Evolutionary conservation across 176 grass and related monocot genomes (phyloP), one percentile per base, ranked within the genome.

Genomic region (Chrysopogon serrulatus): DNA sequence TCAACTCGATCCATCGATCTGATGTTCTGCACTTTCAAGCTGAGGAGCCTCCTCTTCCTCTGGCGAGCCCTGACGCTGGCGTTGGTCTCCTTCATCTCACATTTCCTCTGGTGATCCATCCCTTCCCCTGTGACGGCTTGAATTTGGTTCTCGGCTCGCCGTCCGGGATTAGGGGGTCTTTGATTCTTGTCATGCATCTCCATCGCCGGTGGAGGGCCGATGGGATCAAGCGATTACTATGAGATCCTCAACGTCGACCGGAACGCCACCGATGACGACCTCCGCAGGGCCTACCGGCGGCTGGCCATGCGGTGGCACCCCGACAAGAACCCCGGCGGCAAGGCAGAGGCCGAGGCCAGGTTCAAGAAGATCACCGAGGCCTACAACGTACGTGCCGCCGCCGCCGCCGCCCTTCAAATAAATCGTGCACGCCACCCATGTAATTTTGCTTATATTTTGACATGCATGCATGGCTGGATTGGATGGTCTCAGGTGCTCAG

Each of bases 291-390:
- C 33, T 88, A 90, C 66, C 84, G 85, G 31, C 83, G 70, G 68
- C 78, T 89, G 32, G 91, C 85, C 59, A 90, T 93, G 91, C 77
- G 83, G 54, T 93, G 91, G 88, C 91, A 85, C 78, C 91, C 84
- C 39, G 84, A 87, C 78, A 93, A 93, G 81, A 93, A 93, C 14
- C 84, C 76, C 33, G 41, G 7, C 64, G 78, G 54, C 34, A 91
- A 89, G 79, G 66, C 65, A 6, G 83, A 89, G 14, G 86, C 86
- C 56, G 92, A 92, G 79, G 34, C 80, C 57, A 86, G 84, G 45
- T 94, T 94, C 80, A 91, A 91, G 65, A 69, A 89, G 24, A 91
- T 92, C 76, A 91, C 86, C 70, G 86, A 92, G 81, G 89, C 86
- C 11, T 94, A 92, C 84, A 82, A 87, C 30, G 89, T 92, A 33